These are phyloP conservation scores for Adansonia digitata DNA, from an alignment of 345 rosid genomes.

Conservation along the genomic window DNA sequence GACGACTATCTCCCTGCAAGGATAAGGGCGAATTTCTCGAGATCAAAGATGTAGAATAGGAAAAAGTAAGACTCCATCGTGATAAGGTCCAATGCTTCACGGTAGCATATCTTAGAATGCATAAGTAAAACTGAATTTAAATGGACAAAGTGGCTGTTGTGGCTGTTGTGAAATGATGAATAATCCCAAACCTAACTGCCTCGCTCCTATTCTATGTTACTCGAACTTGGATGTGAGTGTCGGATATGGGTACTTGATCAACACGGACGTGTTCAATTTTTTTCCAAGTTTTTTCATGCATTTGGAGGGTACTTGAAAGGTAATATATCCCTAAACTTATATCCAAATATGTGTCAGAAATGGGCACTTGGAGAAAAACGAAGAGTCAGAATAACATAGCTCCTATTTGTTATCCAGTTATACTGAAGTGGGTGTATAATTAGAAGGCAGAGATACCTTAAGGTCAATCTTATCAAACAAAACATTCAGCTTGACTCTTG, in stretches of 20 bases:
- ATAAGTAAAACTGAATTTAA: background rate
- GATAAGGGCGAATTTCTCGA: slow-evolving; percentile 12
- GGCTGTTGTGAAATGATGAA: background rate
- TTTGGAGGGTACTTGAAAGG: too few species aligned
- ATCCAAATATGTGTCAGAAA: too few species aligned
- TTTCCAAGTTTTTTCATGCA: too few species aligned
- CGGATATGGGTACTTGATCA: too few species aligned
- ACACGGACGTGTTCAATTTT: too few species aligned
- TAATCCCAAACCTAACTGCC: background rate
- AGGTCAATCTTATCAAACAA: background rate
- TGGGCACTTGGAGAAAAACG: too few species aligned
- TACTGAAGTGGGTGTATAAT: background rate
- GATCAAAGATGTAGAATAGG: background rate
- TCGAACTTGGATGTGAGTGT: too few species aligned
- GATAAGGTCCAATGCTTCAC: background rate
- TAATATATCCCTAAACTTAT: too few species aligned
- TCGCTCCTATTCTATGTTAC: too few species aligned
- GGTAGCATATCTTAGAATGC: slow-evolving; percentile 1
- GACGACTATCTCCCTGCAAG: slow-evolving; percentile 78
- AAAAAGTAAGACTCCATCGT: background rate
- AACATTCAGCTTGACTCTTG: background rate
- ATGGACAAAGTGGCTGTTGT: background rate
- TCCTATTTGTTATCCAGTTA: background rate
- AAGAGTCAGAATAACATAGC: too few species aligned
- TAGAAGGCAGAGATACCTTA: background rate